Evolutionary conservation across 2,329 filamentous ascomycete genomes (phyloP), one percentile per base, ranked within the genome.

Genomic region (Apiospora malaysiana): DNA sequence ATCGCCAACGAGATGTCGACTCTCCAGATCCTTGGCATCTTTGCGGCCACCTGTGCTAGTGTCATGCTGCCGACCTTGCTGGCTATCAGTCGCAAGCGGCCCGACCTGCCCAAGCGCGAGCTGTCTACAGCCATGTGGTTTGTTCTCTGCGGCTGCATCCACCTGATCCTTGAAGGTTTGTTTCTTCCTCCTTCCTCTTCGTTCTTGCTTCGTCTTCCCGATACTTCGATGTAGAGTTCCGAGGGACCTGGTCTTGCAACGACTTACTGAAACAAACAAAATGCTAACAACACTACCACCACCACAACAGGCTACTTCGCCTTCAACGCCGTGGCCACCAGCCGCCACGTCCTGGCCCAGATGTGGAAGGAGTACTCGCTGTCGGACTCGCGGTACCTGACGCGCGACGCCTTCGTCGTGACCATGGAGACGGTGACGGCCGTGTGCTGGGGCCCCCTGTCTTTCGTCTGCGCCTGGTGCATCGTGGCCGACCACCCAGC

Each of bases 41-140:
- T 94, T 76, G 84, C 86, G 14, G 82, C 83, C 6, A 87, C 87
- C 27, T 90, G 88, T 76, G 80, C 83, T 0, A 81, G 81, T 47
- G 86, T 94, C 72, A 87, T 95, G 72, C 80, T 84, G 32, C 76
- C 84, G 9, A 90, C 90, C 4, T 87, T 87, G 70, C 71, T 85
- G 10, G 74, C 90, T 46, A 84, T 89, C 72, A 88, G 86, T 74
- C 82, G 81, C 71, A 77, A 85, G 51, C 84, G 88, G 23, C 88
- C 89, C 1, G 83, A 80, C 12, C 78, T 94, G 69, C 82, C 84
- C 45, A 80, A 76, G 9, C 79, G 79, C 37, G 92, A 94, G 74
- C 84, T 89, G 65, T 75, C 86, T 16, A 88, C 87, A 5, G 88
- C 92, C 27, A 81, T 94, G 81, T 95, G 93, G 93, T 95, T 95